These are phyloP conservation scores for Eustoma russellianum DNA, from an alignment of 257 asterid species.

Conservation along the genomic window DNA sequence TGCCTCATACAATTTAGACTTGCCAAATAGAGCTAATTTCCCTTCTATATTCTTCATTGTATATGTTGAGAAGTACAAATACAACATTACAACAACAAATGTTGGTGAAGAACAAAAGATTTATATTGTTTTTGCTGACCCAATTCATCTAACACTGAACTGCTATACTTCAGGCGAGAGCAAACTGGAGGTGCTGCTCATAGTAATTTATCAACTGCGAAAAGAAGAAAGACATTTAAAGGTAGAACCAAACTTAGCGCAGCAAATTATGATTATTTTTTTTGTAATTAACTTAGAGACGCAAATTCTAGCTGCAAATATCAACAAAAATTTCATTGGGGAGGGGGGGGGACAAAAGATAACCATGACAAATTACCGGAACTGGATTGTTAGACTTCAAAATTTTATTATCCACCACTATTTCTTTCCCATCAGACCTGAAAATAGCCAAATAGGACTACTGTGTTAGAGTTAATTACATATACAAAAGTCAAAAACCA, in stretches of 20 bases:
- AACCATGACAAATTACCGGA: constrained; percentile 35
- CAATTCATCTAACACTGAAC: no score
- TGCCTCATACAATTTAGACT: no score
- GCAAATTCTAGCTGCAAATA: not conserved
- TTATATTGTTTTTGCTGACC: not conserved
- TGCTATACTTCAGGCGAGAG: constrained; percentile 18
- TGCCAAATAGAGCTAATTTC: no score
- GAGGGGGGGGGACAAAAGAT: not conserved
- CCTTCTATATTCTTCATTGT: no score
- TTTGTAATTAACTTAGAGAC: no score
- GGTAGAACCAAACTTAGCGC: not conserved
- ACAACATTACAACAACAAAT: no score
- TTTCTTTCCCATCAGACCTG: constrained; percentile 82
- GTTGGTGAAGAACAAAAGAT: no score
- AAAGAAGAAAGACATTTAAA: constrained; percentile 1
- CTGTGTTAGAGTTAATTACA: not conserved
- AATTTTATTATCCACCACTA: constrained; percentile 74
- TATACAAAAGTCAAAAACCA: no score
- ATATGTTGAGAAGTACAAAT: no score
- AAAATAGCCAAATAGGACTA: constrained; percentile 10
- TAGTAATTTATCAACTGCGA: constrained; percentile 83
- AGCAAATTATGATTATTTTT: not conserved
- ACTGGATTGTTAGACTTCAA: constrained; percentile 79
- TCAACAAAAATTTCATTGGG: not conserved
- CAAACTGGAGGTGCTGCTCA: constrained; percentile 71